Evolutionary conservation across 2,329 filamentous ascomycete genomes (phyloP).

Genomic region (Epichloe typhina): DNA sequence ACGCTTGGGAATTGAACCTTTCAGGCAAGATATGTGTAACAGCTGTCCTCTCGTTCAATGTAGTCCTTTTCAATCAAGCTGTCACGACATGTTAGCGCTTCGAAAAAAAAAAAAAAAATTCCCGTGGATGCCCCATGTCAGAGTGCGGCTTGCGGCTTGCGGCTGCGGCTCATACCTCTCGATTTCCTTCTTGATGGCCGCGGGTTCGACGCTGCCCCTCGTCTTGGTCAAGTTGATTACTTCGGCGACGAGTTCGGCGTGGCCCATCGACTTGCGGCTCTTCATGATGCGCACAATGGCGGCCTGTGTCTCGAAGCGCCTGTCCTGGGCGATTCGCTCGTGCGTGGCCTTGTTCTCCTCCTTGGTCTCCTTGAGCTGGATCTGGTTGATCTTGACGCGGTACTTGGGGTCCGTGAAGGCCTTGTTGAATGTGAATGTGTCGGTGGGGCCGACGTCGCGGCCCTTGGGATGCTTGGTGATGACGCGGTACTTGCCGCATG

Average conservation of each 20-base stretch:
- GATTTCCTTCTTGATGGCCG: conserved; percentile 93
- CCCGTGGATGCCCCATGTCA: no score
- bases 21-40: conserved; percentile 58
- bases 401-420: conserved; percentile 69
- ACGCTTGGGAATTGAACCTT: no score
- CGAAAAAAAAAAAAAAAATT: no score
- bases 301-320: conserved; percentile 93
- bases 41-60: conserved; percentile 63
- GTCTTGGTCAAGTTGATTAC: conserved; percentile 84
- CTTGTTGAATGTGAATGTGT: conserved; percentile 75
- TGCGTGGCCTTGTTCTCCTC: conserved; percentile 93
- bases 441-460: conserved; percentile 61
- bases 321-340: conserved; percentile 74
- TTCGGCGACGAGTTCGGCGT: conserved; percentile 78
- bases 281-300: conserved; percentile 98
- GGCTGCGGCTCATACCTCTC: conserved; percentile 57
- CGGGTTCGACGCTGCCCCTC: conserved; percentile 77
- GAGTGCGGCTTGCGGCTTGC: conserved; percentile 27
- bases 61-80: conserved; percentile 91
- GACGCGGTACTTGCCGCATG: conserved; percentile 78
- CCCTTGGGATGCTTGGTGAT: conserved; percentile 76
- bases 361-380: conserved; percentile 90
- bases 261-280: conserved; percentile 73
- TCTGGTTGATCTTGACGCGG: conserved; percentile 96
- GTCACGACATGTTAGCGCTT: background rate